Evolutionary conservation across 2,329 filamentous ascomycete species (phyloP).

Genomic region (Aspergillus aculeatus): DNA sequence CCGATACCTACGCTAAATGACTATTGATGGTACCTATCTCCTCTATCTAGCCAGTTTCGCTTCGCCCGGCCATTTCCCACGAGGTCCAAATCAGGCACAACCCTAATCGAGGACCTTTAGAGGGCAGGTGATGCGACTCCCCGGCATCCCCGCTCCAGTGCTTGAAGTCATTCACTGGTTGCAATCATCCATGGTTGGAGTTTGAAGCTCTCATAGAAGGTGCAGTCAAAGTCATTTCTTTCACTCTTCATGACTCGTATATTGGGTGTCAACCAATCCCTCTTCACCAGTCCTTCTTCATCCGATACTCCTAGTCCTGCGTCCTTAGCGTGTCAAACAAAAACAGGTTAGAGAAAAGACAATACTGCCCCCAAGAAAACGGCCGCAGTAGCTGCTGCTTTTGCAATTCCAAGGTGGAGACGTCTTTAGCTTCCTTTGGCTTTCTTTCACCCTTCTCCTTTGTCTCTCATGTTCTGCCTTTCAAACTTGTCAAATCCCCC

Average conservation of each 20-base stretch:
- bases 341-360: neutral
- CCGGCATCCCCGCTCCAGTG: neutral
- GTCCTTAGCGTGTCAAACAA: neutral
- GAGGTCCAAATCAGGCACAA: neutral
- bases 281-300: too few species aligned
- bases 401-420: neutral
- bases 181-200: neutral
- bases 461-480: conserved; percentile 1
- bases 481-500: neutral
- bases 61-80: neutral
- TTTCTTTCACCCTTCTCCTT: neutral
- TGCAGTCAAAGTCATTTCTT: neutral
- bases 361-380: neutral
- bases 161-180: neutral
- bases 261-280: neutral
- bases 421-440: neutral
- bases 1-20: neutral
- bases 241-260: neutral
- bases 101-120: neutral
- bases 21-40: neutral
- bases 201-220: neutral
- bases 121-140: neutral
- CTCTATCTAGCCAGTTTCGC: neutral
- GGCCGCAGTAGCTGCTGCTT: neutral
- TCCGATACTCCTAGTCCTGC: too few species aligned